A percentile compares a stretch with the other conserved stretches of the same genome.
Conservation (phyloP, 768 basidiomycete species). For the Leccinum incarnatum region DNA sequence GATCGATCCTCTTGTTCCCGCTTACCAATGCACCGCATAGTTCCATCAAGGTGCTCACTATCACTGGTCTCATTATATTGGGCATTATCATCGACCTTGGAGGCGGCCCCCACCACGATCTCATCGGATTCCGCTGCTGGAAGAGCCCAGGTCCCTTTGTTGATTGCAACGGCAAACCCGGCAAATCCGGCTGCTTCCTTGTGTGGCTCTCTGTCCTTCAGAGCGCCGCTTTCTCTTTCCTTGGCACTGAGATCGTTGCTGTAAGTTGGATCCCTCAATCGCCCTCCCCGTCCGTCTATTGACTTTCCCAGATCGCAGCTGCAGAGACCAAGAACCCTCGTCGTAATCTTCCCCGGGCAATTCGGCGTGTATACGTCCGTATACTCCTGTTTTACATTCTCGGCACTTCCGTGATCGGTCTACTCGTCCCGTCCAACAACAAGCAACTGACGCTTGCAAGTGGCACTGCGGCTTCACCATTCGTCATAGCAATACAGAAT, state of each 20-base stretch:
- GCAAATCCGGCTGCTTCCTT: slow-evolving; percentile 74
- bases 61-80: slow-evolving; percentile 65
- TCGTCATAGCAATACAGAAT: slow-evolving; percentile 83
- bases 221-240: slow-evolving; percentile 90
- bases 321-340: slow-evolving; percentile 91
- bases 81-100: slow-evolving; percentile 81
- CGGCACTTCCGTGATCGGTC: slow-evolving; percentile 72
- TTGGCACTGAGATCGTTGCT: slow-evolving; percentile 95
- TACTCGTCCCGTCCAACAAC: slow-evolving; percentile 77
- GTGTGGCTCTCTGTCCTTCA: slow-evolving; percentile 70
- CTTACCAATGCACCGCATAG: slow-evolving; percentile 20
- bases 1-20: neutral
- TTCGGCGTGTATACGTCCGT: slow-evolving; percentile 65
- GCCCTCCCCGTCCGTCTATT: neutral
- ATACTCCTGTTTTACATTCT: slow-evolving; percentile 80
- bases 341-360: slow-evolving; percentile 54
- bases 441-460: slow-evolving; percentile 45
- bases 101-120: slow-evolving; percentile 80
- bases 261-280: slow-evolving; percentile 38
- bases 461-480: slow-evolving; percentile 75
- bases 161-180: slow-evolving; percentile 63
- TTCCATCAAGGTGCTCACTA: slow-evolving; percentile 88
- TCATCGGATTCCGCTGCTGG: slow-evolving; percentile 68
- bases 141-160: slow-evolving; percentile 85
- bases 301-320: slow-evolving; percentile 62